Base-by-base conservation (phyloP, 1,284 basidiomycete species). In the Chalciporus sp. region DNA sequence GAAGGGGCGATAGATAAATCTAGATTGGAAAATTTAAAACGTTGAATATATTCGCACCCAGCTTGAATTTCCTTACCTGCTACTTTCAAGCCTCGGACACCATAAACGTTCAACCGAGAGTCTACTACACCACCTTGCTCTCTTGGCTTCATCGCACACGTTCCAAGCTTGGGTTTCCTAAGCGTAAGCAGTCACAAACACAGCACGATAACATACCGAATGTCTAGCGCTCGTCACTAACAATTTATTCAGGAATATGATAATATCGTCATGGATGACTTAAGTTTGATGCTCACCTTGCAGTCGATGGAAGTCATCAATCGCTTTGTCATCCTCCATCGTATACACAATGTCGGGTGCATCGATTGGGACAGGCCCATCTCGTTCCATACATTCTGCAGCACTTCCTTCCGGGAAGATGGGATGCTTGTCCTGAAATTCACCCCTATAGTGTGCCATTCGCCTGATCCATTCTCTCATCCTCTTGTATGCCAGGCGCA, bases 111-210 rank as follows among this genome's bases (percentile, higher is more conserved):
- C 43, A 90, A 65, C 3, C 71, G 73, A 4, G 77, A 56, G 58
- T 88, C 83, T 7, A 89, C 84, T 0, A 88, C 86, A 12, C 86
- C 87, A 4, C 77, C 76, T 47, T 74, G 54, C 14, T 77, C 75
- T 23, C 79, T 75, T 1, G 80, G 74, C 62, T 83, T 86, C 86
- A 89, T 88, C 0, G 82, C 78, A 57, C 85, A 87, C 0, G 86
- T 89, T 16, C 83, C 84, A 29, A 83, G 72, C 82, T 84, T 53
- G 11, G 42, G 1, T 39, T 19, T 11, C 20, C 3, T 46, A 44
- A 50, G 46, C 20, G 52, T 23, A 33, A 27, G 28, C 14, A n/a
- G 5, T n/a, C 14, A 17, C 27, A 9, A 3, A 3, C 26, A 43
- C 6, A 27, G n/a, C 10, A 1, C 1, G 26, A 39, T 20, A 16